Evolutionary conservation across 257 asterid species (phyloP), one percentile per base, ranked within the genome.

Genomic region (Gentiana straminea): DNA sequence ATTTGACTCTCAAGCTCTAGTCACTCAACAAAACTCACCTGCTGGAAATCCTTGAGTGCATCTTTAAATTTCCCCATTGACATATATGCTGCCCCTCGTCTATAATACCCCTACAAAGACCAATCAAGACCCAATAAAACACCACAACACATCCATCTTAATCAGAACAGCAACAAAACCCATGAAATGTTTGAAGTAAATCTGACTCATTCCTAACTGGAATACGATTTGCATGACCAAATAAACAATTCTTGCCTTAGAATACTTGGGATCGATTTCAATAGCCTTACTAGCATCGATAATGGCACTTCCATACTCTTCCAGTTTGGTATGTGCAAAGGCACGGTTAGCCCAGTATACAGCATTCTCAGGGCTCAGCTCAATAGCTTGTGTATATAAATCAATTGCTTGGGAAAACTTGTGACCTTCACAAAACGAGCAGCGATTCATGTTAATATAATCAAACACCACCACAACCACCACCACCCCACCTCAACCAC

Each of bases 271-370:
- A 70, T 88, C 94, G 51, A 83, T 69, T 62, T 92, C 95, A 75
- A 88, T 81, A 60, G 97, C 90, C 70, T 64, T 75, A 12, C 95
- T 75, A 38, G 94, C 92, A 55, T 92, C 99, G 73, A 70, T 84
- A 51, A 92, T 88, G 54, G 99, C 99, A 70, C 99, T 92, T 2
- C 97, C 99, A 60, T 92, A 92, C 76, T 86, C 97, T 77, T 92
- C 99, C 84, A 92, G 66, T 72, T 88, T 92, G 57, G 91, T 61
- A 68, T 92, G 99, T 49, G 97, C 97, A 64, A 92, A 82, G 4
- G 97, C 95, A 59, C 99, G 95, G 70, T 92, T 92, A 59, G 99
- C 95, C 94, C 91, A 86, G 74, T 92, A 92, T 43, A 92, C 97
- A 52, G 97, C 95, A 81, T 76, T 85, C 51, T 72, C 83, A 51